These are phyloP conservation scores for Flaveria floridana DNA, from an alignment of 140 eudicot genomes.

Conservation along the genomic window DNA sequence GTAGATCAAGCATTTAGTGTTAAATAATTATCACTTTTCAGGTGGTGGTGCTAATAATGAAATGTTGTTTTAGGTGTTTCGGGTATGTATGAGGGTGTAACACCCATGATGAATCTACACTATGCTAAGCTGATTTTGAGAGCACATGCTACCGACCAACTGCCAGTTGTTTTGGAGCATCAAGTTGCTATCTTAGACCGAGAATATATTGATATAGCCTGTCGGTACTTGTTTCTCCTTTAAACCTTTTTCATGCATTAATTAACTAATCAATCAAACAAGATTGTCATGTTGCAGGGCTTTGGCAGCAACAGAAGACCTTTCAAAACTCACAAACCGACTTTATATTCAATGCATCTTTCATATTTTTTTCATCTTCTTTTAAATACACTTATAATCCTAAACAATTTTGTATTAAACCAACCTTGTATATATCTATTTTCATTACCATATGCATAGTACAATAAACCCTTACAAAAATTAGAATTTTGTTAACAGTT, in stretches of 20 bases:
- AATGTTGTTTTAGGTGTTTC: slow-evolving; percentile 37
- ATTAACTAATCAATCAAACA: not conserved
- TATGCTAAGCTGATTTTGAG: slow-evolving; percentile 62
- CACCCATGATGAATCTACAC: slow-evolving; percentile 62
- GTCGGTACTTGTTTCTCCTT: slow-evolving; percentile 48
- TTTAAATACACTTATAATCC: too few relatives aligned
- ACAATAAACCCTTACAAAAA: too few relatives aligned
- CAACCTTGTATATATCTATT: too few relatives aligned
- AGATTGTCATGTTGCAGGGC: slow-evolving; percentile 34
- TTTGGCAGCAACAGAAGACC: slow-evolving; percentile 40
- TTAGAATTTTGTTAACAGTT: too few relatives aligned
- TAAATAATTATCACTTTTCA: too few relatives aligned
- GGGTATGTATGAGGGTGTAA: slow-evolving; percentile 48
- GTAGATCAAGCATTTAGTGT: too few relatives aligned
- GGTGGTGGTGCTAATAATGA: too few relatives aligned
- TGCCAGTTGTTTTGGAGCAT: slow-evolving; percentile 63
- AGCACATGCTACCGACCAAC: slow-evolving; percentile 44
- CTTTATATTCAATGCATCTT: not conserved
- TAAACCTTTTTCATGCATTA: not conserved
- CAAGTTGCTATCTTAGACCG: slow-evolving; percentile 73
- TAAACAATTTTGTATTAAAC: too few relatives aligned
- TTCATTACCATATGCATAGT: too few relatives aligned
- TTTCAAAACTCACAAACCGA: slow-evolving; percentile 14
- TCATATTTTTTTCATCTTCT: too few relatives aligned
- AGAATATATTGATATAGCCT: slow-evolving; percentile 68